Conservation (phyloP, 306 rosid genomes). For the Quillaja saponaria region DNA sequence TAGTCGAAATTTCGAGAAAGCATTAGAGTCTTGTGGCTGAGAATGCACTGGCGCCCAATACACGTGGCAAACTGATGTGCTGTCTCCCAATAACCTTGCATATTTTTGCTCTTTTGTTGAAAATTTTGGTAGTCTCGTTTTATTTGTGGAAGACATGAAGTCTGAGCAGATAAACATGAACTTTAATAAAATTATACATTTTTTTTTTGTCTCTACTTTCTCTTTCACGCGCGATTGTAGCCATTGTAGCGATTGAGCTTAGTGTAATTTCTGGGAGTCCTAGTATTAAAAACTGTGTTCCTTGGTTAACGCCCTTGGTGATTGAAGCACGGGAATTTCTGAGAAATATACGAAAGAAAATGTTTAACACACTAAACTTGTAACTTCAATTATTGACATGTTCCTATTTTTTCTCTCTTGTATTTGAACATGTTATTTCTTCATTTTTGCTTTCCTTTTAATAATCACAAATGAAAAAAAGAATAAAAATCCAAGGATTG, state of each 20-base stretch:
- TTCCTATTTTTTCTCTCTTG: too few relatives aligned
- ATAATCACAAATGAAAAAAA: too few relatives aligned
- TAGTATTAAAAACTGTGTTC: too few relatives aligned
- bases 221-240: constrained; percentile 9
- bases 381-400: too few relatives aligned
- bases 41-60: constrained; percentile 31
- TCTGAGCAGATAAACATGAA: constrained; percentile 37
- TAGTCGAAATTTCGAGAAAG: constrained; percentile 56
- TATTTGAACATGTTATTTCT: too few relatives aligned
- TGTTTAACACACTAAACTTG: too few relatives aligned
- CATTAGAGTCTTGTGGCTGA: constrained; percentile 66
- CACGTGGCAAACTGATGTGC: constrained; percentile 54
- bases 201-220: background rate
- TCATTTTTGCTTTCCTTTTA: too few relatives aligned
- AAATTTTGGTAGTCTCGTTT: background rate
- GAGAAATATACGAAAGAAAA: too few relatives aligned
- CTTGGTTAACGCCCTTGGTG: too few relatives aligned
- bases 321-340: too few relatives aligned
- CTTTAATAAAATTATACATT: constrained; percentile 16
- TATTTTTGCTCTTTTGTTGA: background rate
- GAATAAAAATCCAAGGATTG: too few relatives aligned
- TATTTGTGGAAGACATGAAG: constrained; percentile 40
- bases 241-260: too few relatives aligned
- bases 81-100: constrained; percentile 5
- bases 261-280: background rate